phyloP scores from a whole-genome alignment of 805 yeast genomes.

The Maudiozyma serrabonitensis region DNA sequence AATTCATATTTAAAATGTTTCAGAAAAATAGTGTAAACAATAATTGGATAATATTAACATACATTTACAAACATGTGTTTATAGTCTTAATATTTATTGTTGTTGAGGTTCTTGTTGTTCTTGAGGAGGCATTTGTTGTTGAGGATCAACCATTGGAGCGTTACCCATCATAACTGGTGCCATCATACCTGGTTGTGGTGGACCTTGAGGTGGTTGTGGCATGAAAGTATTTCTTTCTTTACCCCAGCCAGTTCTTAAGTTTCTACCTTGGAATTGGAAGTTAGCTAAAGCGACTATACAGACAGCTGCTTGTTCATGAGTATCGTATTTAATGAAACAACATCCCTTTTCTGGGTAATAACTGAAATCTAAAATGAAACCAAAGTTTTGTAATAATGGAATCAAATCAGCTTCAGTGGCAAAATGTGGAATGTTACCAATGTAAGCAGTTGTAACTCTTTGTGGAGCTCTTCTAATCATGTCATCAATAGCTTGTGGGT shows the following conservation, averaged over 20 bases:
- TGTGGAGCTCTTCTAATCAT: conserved; percentile 71
- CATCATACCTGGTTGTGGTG: conserved; percentile 6
- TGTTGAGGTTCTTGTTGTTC: not conserved
- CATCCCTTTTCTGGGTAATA: conserved; percentile 74
- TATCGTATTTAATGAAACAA: conserved; percentile 79
- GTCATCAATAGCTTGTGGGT: conserved; percentile 55
- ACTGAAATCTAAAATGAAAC: conserved; percentile 72
- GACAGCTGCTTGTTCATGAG: conserved; percentile 81
- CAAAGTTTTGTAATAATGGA: conserved; percentile 69
- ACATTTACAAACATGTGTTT: conserved; percentile 1
- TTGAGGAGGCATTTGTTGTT: conserved; percentile 4
- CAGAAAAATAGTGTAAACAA: no score
- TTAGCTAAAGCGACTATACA: conserved; percentile 75
- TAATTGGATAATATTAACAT: not conserved
- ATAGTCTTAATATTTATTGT: conserved; percentile 7
- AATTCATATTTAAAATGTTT: not conserved
- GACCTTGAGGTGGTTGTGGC: conserved; percentile 18
- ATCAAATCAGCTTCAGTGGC: conserved; percentile 64
- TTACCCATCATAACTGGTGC: conserved; percentile 5
- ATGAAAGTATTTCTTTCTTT: conserved; percentile 39
- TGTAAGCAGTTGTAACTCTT: conserved; percentile 61
- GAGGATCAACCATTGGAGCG: conserved; percentile 1
- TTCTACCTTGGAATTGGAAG: conserved; percentile 63
- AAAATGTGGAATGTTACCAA: conserved; percentile 76
- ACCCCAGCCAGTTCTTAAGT: conserved; percentile 83